These are phyloP conservation scores for Diplogelasinospora grovesii DNA, from an alignment of 495 filamentous ascomycete genomes.

Conservation along the genomic window DNA sequence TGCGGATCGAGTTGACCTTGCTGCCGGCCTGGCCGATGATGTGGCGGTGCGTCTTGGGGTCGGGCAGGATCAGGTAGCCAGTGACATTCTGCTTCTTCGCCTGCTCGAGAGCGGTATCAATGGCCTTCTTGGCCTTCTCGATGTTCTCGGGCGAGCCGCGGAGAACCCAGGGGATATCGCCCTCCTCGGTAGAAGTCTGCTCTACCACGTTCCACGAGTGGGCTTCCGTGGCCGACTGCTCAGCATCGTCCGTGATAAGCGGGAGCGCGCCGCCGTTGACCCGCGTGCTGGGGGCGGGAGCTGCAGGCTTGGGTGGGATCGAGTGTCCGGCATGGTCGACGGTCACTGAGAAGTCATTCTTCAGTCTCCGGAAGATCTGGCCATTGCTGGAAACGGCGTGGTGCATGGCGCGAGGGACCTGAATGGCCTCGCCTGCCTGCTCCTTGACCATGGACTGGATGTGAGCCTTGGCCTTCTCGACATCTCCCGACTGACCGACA, in stretches of 20 bases:
- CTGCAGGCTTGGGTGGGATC: conserved; percentile 58
- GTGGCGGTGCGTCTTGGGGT: conserved; percentile 81
- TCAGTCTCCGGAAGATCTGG: conserved; percentile 80
- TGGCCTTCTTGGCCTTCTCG: conserved; percentile 63
- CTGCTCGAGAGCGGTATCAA: conserved; percentile 63
- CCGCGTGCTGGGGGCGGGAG: conserved; percentile 34
- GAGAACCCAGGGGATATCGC: conserved; percentile 87
- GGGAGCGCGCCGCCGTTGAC: conserved; percentile 59
- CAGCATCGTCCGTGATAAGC: conserved; percentile 79
- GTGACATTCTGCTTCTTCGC: conserved; percentile 65
- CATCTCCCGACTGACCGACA: conserved; percentile 65
- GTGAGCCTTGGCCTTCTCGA: conserved; percentile 79
- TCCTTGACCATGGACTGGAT: conserved; percentile 75
- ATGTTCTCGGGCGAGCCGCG: conserved; percentile 69
- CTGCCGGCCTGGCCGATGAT: conserved; percentile 85
- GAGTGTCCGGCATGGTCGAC: conserved; percentile 82
- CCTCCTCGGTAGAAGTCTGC: conserved; percentile 49
- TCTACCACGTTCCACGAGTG: conserved; percentile 80
- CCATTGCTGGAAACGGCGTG: conserved; percentile 83
- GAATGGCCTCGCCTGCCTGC: conserved; percentile 77
- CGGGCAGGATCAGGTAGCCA: conserved; percentile 84
- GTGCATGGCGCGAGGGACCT: conserved; percentile 73
- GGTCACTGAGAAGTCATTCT: conserved; percentile 74
- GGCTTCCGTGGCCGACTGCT: conserved; percentile 47
- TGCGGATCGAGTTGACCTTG: conserved; percentile 87